These are phyloP conservation scores for Cryptococcus sp. DNA, from an alignment of 1,284 basidiomycete species.

Conservation along the genomic window DNA sequence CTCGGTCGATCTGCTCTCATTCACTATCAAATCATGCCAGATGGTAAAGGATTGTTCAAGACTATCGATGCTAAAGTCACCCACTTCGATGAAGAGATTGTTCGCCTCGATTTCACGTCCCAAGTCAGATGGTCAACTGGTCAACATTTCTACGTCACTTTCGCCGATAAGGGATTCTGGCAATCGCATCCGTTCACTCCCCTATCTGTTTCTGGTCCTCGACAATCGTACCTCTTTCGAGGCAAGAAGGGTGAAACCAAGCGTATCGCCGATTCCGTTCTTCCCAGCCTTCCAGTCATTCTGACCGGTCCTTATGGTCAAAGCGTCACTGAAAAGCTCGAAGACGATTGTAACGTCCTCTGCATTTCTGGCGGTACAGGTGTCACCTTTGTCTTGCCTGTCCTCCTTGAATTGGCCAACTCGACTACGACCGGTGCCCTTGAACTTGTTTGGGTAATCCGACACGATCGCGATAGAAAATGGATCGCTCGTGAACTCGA, in stretches of 20 bases:
- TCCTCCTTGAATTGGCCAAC: slow-evolving; percentile 17
- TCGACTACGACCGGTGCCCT: slow-evolving; percentile 4
- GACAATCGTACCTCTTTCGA: slow-evolving; percentile 25
- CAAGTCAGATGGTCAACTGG: slow-evolving; percentile 17
- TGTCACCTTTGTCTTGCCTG: slow-evolving; percentile 31
- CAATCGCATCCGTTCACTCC: slow-evolving; percentile 38
- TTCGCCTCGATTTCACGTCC: slow-evolving; percentile 25
- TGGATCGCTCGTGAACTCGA: slow-evolving; percentile 28
- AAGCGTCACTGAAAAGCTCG: slow-evolving; percentile 10
- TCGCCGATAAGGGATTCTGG: slow-evolving; percentile 26
- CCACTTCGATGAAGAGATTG: slow-evolving; percentile 17
- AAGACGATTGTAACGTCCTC: slow-evolving; percentile 18
- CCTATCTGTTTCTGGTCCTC: slow-evolving; percentile 17
- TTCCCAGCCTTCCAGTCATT: slow-evolving; percentile 20
- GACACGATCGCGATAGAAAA: slow-evolving; percentile 16
- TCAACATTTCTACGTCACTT: slow-evolving; percentile 35
- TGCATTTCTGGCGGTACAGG: slow-evolving; percentile 34
- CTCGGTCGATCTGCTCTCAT: slow-evolving; percentile 26
- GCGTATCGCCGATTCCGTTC: slow-evolving; percentile 7
- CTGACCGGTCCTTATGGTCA: slow-evolving; percentile 29
- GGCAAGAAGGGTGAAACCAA: slow-evolving; percentile 27
- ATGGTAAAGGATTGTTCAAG: slow-evolving; percentile 24
- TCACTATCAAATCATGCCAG: slow-evolving; percentile 24
- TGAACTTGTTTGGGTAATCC: slow-evolving; percentile 27
- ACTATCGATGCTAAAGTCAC: slow-evolving; percentile 21